phyloP scores from a whole-genome alignment of 2,329 filamentous ascomycete species.

The Ambrosiella xylebori region DNA sequence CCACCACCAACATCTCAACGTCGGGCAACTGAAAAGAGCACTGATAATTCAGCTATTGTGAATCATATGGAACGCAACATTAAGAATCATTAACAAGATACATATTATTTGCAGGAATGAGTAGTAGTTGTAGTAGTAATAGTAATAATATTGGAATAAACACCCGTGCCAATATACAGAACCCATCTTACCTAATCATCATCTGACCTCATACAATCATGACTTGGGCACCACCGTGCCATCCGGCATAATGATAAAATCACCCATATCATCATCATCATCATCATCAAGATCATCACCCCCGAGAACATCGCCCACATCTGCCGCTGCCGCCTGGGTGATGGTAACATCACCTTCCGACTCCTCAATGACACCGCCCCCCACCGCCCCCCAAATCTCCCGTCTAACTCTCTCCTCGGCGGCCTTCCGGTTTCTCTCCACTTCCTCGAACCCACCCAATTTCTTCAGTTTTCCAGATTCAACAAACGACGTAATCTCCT shows the following conservation, averaged over 20 bases:
- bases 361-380: constrained; percentile 25
- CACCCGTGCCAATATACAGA: not conserved
- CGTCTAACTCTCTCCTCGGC: constrained; percentile 76
- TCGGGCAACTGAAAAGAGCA: not conserved
- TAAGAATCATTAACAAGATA: not conserved
- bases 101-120: not conserved
- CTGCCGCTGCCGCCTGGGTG: not conserved
- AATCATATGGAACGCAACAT: not conserved
- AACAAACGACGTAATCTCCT: constrained; percentile 73
- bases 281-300: constrained; percentile 2
- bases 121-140: not conserved
- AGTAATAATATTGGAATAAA: too few species aligned
- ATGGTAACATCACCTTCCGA: constrained; percentile 9
- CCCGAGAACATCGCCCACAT: constrained; percentile 4
- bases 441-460: constrained; percentile 85
- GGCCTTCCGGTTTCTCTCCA: constrained; percentile 63
- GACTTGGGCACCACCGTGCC: constrained; percentile 10
- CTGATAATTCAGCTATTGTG: too few species aligned
- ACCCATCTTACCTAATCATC: not conserved
- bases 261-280: constrained; percentile 12
- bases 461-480: constrained; percentile 87
- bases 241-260: constrained; percentile 12
- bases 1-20: not conserved
- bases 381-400: constrained; percentile 50
- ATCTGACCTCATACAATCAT: not conserved